These are phyloP conservation scores for Lizonia empirigonia DNA, from an alignment of 2,329 filamentous ascomycete species.

Conservation along the genomic window DNA sequence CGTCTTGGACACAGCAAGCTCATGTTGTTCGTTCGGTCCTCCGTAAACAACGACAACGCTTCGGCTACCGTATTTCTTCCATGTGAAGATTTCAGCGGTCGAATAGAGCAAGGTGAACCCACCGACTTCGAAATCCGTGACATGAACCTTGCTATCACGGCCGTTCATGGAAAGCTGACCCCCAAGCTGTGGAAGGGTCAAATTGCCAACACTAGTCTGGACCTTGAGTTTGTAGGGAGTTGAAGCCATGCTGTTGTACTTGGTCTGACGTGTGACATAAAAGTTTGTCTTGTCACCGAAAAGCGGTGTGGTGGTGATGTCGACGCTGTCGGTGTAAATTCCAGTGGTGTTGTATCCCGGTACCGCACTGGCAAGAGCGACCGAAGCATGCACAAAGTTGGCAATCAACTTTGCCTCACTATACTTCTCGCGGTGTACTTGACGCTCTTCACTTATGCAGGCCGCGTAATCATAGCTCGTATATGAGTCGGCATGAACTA, in stretches of 20 bases:
- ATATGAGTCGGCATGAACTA: constrained; percentile 66
- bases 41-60: constrained; percentile 68
- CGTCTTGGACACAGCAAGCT: constrained; percentile 57
- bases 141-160: constrained; percentile 68
- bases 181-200: constrained; percentile 63
- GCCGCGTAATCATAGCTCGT: constrained; percentile 64
- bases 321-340: constrained; percentile 37
- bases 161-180: constrained; percentile 61
- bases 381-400: constrained; percentile 73
- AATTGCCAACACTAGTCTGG: constrained; percentile 56
- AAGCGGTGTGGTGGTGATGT: constrained; percentile 65
- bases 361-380: constrained; percentile 64
- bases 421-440: constrained; percentile 73
- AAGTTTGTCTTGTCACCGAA: constrained; percentile 61
- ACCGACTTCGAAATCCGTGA: constrained; percentile 68
- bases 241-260: constrained; percentile 62
- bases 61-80: constrained; percentile 63
- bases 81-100: constrained; percentile 70
- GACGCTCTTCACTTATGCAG: constrained; percentile 70
- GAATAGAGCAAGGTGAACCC: constrained; percentile 65
- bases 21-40: constrained; percentile 64
- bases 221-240: constrained; percentile 67
- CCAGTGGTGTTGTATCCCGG: constrained; percentile 28
- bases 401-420: constrained; percentile 75
- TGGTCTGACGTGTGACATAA: constrained; percentile 67